Base-by-base conservation (phyloP, 2,329 filamentous ascomycete species). In the Alternaria viburni region DNA sequence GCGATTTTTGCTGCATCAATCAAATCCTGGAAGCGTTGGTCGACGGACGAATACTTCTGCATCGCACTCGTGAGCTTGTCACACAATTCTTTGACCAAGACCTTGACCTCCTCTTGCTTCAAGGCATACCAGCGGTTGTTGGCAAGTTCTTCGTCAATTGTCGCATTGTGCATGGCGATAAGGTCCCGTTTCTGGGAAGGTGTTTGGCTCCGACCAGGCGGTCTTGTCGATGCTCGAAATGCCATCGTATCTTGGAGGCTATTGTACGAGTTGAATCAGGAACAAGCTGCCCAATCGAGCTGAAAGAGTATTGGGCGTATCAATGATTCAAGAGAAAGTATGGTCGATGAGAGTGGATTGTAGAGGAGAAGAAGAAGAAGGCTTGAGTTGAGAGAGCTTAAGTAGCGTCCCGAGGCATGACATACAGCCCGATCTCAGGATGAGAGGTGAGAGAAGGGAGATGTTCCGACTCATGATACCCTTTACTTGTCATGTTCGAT, bases 91-190 rank as follows among this genome's bases (percentile, higher is more conserved):
- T 23, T 15, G 8, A 56, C 51, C 11, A 44, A 3, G 9, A 10
- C 19, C 2, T 8, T 51, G 12, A 63, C 47, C 1, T 51, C 32
- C 5, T 59, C 44, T 5, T 49, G 65, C 0, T 65, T 52, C 11
- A 69, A 41, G 2, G 49, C 32, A 23, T 60, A 64, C 60, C 62
- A 65, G 1, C 45, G 41, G 32, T 67, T 21, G n/a, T 63, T 21
- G 2, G 57, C 49, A 23, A 60, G 44, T 28, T 56, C 19, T 32
- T 67, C 51, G 6, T 49, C 41, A 11, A 47, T 26, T 1, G n/a
- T 26, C 0, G 46, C 10, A 25, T 59, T 19, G 6, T 62, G 32
- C 11, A 13, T 41, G 7, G 32, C 23, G 6, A 25, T 30, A 2
- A 55, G 13, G 26, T 12, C 2, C 15, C 41, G 41, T 32, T 55